Evolutionary conservation across 257 asterid species (phyloP), one percentile per base, ranked within the genome.

Genomic region (Petrea volubilis): DNA sequence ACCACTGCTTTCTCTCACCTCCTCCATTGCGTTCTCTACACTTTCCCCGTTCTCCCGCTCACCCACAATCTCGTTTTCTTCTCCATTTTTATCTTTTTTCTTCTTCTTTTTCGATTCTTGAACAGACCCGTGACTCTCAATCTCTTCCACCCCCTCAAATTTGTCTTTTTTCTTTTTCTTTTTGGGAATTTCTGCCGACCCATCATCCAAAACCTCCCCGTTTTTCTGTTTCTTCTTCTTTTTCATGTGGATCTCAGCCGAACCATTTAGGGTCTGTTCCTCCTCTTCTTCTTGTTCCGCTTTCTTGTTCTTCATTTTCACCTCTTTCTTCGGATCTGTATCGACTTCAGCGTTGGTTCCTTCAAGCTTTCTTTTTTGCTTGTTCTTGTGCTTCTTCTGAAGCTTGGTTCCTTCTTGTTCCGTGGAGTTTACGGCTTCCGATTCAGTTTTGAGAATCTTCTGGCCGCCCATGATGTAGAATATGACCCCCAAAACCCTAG

Each of bases 321-420:
- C 68, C 23, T 83, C 87, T n/a, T 74, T 75, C 44, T 65, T 74
- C 53, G 86, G 24, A 47, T 83, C 85, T 20, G 79, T 7, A 15
- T 50, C 78, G 18, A 71, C 51, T 55, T 79, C 87, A 18, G 81
- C 78, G 25, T 68, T 93, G 7, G 75, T 60, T 38, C 82, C 87
- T 74, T 86, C 95, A 5, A 67, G 83, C 80, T 80, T 91, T 64
- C 98, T 77, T 85, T 88, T 92, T 24, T 79, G 77, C 79, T 87
- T 86, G 73, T 77, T 81, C 74, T 85, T 83, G 24, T 70, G 80
- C 86, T 83, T 89, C 76, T 85, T 85, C 40, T 74, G 89, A 9
- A 75, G 72, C 88, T 76, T 78, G 21, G 70, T 56, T 6, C 83
- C 89, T 53, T 34, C 64, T 18, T 73, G 67, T 31, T 83, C 87